These are phyloP conservation scores for Pseudocercospora vitis DNA, from an alignment of 2,329 filamentous ascomycete species.

Conservation along the genomic window DNA sequence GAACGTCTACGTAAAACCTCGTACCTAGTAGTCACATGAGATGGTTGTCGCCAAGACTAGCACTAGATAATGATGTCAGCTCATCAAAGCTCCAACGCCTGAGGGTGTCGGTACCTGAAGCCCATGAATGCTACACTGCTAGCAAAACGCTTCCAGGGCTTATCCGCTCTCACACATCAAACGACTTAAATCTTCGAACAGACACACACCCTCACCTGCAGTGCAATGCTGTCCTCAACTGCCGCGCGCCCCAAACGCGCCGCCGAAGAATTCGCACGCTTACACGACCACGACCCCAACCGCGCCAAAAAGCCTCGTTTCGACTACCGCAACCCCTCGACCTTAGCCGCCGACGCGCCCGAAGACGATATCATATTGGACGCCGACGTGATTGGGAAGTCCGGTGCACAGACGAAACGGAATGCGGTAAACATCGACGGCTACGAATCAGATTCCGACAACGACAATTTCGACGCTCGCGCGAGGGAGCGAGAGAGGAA, in stretches of 20 bases:
- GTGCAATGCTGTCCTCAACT: slow-evolving; percentile 12
- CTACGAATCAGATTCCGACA: slow-evolving; percentile 90
- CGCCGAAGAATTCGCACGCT: slow-evolving; percentile 76
- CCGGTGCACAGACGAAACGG: slow-evolving; percentile 73
- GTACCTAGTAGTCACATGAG: no score
- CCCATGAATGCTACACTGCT: no score
- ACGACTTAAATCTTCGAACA: no score
- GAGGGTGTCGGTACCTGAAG: no score
- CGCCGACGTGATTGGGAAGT: slow-evolving; percentile 84
- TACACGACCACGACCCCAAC: slow-evolving; percentile 69
- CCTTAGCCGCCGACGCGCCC: slow-evolving; percentile 76
- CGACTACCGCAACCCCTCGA: slow-evolving; percentile 91
- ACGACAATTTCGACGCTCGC: slow-evolving; percentile 80
- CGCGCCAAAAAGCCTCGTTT: slow-evolving; percentile 82
- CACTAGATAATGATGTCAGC: no score
- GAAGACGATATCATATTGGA: slow-evolving; percentile 75
- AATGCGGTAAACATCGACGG: slow-evolving; percentile 95
- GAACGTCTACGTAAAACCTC: no score
- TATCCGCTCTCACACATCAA: no score
- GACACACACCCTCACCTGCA: no score
- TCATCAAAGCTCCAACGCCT: no score
- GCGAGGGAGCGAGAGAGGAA: slow-evolving; percentile 47
- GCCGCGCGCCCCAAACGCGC: slow-evolving; percentile 77
- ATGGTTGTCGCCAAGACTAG: no score
- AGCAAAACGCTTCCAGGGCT: no score